Evolutionary conservation across 805 yeast genomes (phyloP), one percentile per base, ranked within the genome.

Genomic region (Cyberlindnera lachancei): DNA sequence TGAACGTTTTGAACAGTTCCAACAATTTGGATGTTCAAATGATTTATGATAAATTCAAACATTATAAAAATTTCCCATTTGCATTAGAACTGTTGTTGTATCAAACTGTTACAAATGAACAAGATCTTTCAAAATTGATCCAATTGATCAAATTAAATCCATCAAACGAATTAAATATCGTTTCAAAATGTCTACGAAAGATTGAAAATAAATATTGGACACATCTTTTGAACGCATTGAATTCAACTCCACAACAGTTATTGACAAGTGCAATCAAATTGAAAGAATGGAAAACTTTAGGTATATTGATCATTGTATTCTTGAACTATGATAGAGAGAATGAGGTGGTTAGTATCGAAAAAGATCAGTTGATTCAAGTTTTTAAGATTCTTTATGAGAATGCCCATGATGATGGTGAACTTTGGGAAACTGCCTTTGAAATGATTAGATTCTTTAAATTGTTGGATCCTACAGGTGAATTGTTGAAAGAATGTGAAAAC

Each of bases 191-290:
- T 45, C 55, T 71, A 34, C 46, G 77, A 29, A 71, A 70, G 38
- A 68, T 70, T n/a, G 77, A 71, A 42, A 58, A 61, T 18, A 55
- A 50, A 17, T 61, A 64, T 40, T 71, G 77, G 76, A 40, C 51
- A 12, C 46, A 46, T n/a, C 58, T 70, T 29, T 64, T 71, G 35
- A 41, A 51, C 2, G 45, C 52, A 3, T 40, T 70, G 21, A 42
- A 57, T 6, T 51, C 57, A 11, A 60, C 68, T 0, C 73, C 75
- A 4, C 56, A 59, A 14, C 56, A 54, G 9, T 56, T 68, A 30
- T 60, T 70, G 58, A 53, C 59, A 28, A 51, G 57, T 27, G 48
- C 68, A 14, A 59, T 70, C 24, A 58, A 56, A 13, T 44, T 56
- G 14, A 52, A 56, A 5, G 63, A 68, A 35, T 72, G 63, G 25